phyloP scores from a whole-genome alignment of 2,329 filamentous ascomycete species.

The Aspergillus sp. region DNA sequence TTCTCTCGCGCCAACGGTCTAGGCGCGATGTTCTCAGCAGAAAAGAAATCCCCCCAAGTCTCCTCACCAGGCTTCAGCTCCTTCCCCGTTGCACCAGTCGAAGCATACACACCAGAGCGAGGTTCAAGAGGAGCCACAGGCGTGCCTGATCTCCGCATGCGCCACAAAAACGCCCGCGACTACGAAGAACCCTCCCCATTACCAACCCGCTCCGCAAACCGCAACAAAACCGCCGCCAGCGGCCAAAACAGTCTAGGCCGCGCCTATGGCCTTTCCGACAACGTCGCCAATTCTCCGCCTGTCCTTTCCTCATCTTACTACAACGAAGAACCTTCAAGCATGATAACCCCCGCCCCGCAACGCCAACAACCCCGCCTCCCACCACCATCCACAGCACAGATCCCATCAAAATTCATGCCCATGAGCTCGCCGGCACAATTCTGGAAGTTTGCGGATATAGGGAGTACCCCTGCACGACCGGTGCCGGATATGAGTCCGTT shows the following conservation, averaged over 20 bases:
- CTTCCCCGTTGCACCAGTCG: constrained; percentile 35
- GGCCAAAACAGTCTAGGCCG: constrained; percentile 21
- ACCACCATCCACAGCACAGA: constrained; percentile 43
- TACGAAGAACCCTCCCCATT: constrained; percentile 39
- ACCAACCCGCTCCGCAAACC: constrained; percentile 27
- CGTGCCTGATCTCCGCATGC: constrained; percentile 22
- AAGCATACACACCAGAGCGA: constrained; percentile 44
- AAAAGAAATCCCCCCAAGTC: constrained; percentile 32
- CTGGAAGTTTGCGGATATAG: constrained; percentile 44
- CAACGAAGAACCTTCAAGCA: constrained; percentile 40
- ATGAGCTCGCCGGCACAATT: constrained; percentile 47
- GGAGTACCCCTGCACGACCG: constrained; percentile 38
- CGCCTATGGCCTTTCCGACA: constrained; percentile 35
- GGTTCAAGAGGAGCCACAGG: constrained; percentile 33
- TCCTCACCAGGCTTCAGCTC: constrained; percentile 37
- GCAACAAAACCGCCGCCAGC: constrained; percentile 17
- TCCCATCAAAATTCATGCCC: constrained; percentile 47
- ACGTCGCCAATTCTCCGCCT: constrained; percentile 37
- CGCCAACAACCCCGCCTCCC: constrained; percentile 43
- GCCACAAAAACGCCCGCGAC: constrained; percentile 27
- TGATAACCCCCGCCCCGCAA: constrained; percentile 44
- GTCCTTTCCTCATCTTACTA: constrained; percentile 45
- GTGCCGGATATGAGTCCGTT: constrained; percentile 42
- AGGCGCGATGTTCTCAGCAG: constrained; percentile 35
- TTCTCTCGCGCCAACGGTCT: constrained; percentile 32